Evolutionary conservation across 768 basidiomycete species (phyloP).

Genomic region (Serendipita sp.): DNA sequence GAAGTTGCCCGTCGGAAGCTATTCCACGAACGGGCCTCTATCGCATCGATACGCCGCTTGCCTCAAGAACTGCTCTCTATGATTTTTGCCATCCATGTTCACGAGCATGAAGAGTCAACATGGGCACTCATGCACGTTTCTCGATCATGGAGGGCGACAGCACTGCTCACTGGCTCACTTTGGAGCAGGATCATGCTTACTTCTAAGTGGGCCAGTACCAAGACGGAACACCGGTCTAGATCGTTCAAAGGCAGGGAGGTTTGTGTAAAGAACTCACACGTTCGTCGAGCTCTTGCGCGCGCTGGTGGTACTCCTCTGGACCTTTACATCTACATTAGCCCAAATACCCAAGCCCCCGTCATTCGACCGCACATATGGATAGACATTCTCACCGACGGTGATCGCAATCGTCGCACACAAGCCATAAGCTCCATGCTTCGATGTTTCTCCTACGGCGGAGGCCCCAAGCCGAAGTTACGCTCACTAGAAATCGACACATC

Average conservation of each 20-base stretch:
- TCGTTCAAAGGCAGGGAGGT: neutral
- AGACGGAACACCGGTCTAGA: neutral
- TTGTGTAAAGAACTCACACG: neutral
- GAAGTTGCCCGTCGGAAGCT: too few species aligned
- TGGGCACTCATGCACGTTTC: conserved; percentile 1
- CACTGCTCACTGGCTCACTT: neutral
- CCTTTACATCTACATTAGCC: neutral
- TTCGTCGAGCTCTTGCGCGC: neutral
- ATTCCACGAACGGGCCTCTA: too few species aligned
- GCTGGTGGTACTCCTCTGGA: neutral
- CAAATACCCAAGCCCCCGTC: too few species aligned
- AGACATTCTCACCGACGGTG: too few species aligned
- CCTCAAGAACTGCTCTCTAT: neutral
- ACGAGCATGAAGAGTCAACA: neutral
- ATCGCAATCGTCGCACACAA: too few species aligned
- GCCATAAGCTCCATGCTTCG: too few species aligned
- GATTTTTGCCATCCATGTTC: neutral
- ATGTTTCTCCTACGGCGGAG: too few species aligned
- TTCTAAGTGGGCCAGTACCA: neutral
- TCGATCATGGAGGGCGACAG: neutral
- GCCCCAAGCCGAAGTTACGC: too few species aligned
- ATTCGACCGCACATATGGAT: too few species aligned
- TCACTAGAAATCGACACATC: too few species aligned
- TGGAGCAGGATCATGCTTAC: neutral
- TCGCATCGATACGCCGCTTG: neutral